Base-by-base conservation (phyloP, 768 basidiomycete species). In the Boletus reticuloceps region DNA sequence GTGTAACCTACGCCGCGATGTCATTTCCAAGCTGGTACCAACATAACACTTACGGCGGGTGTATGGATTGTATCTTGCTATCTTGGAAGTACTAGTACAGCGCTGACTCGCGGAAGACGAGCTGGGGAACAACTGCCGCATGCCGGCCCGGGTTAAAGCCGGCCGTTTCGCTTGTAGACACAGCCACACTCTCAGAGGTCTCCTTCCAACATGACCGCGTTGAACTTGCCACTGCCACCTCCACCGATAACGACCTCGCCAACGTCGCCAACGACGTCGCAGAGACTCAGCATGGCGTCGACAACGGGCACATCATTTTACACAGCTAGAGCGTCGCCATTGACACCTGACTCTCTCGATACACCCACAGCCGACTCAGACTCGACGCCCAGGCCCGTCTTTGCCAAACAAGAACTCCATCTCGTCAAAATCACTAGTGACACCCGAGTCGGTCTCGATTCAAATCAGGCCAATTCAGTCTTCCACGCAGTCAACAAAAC, bases 401-500 rank as follows among this genome's bases (percentile, higher is more conserved):
- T 73, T 32, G 64, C 66, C 0, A 69, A 60, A 52, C 65, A 56
- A 47, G 49, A 50, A 41, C 29, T 45, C 7, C 51, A 52, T 17
- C 43, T 53, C 44, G 27, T 46, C 51, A 53, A 46, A 31, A 78
- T 85, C 47, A 78, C 81, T 6, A 71, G 74, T 31, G 80, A 85
- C 63, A 64, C 65, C 13, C 74, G 34, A 9, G 12, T 82, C 53
- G 66, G 75, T 55, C 63, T 81, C 53, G 75, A 77, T 54, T 50
- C 76, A 11, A 74, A 74, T 50, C 42, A 16, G 19, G 1, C n/a
- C 19, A 34, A 17, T 11, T 64, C 74, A 13, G 61, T 75, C 39
- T 52, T 74, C 25, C 72, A 71, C 56, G 40, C 41, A 4, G 50
- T 75, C 10, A 68, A 71, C 25, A 72, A 72, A 31, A 70, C 73